Base-by-base conservation (phyloP, 345 rosid genomes). In the Hibiscus trionum region DNA sequence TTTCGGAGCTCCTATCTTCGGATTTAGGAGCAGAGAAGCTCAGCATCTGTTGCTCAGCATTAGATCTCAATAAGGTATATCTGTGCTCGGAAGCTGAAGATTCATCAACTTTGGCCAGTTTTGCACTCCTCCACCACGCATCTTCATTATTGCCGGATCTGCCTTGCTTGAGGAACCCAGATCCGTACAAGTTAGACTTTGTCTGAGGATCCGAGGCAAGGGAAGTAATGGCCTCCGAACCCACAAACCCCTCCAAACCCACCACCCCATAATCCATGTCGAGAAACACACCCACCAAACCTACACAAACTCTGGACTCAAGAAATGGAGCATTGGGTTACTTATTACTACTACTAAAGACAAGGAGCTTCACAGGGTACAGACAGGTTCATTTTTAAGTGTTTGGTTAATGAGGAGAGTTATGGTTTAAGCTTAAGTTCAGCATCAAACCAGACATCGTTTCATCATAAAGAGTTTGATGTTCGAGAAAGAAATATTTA, bases 121-220 rank as follows among this genome's bases (percentile, higher is more conserved):
- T 89, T 11, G 86, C 74, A 74, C 82, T 69, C 63, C 83, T 80
- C 88, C 88, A 85, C 33, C 47, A 42, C 46, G 11, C 86, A 71
- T 83, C 85, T 44, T 79, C 84, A 29, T 37, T 70, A 6, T 71
- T 64, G 6, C 61, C 70, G 52, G 87, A 73, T 77, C 84, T 83
- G 53, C 79, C 84, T 61, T 85, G 91, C 85, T 80, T 88, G 76
- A 82, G 75, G 29, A 82, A 78, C 75, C 88, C 91, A 77, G 91
- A 85, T 82, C 89, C 88, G 83, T 83, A 82, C 85, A 71, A 70
- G 72, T 77, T 85, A 39, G 75, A 79, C 67, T 85, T 86, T 49
- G 80, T 70, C 63, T 77, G 84, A 82, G 86, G 81, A 86, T 86
- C 87, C 64, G 88, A 83, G 70, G 71, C 81, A 68, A 78, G 69